Evolutionary conservation across 257 asterid genomes (phyloP).

Genomic region (Pogostemon cablin): DNA sequence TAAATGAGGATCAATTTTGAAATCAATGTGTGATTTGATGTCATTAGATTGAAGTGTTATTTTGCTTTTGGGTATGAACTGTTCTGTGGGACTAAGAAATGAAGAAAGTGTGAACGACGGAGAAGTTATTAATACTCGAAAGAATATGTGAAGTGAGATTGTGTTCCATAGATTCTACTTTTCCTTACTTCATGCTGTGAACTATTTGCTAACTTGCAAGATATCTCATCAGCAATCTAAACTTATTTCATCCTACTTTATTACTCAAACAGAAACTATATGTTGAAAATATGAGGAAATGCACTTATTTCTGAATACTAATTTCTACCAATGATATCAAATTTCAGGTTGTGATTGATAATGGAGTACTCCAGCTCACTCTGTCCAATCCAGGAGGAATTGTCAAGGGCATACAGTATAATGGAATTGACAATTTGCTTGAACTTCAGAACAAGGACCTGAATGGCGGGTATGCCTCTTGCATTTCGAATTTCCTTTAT

Average conservation of each 20-base stretch:
- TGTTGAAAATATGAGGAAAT: neutral
- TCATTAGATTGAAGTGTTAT: no score
- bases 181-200: neutral
- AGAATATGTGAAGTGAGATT: neutral
- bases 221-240: conserved; percentile 2
- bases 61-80: no score
- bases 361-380: conserved; percentile 68
- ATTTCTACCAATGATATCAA: conserved; percentile 1
- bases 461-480: conserved; percentile 66
- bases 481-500: neutral
- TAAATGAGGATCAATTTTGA: no score
- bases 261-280: neutral
- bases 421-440: conserved; percentile 71
- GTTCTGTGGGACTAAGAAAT: no score
- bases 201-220: neutral
- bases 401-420: conserved; percentile 54
- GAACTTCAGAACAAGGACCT: conserved; percentile 58
- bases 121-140: neutral
- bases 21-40: no score
- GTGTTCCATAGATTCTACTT: neutral
- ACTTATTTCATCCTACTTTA: neutral
- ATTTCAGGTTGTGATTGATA: conserved; percentile 69
- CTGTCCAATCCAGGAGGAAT: conserved; percentile 78
- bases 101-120: no score
- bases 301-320: neutral